A percentile compares a stretch with the other conserved stretches of the same genome.
Conservation (phyloP, 2,329 filamentous ascomycete species). For the Xylaria sp. region DNA sequence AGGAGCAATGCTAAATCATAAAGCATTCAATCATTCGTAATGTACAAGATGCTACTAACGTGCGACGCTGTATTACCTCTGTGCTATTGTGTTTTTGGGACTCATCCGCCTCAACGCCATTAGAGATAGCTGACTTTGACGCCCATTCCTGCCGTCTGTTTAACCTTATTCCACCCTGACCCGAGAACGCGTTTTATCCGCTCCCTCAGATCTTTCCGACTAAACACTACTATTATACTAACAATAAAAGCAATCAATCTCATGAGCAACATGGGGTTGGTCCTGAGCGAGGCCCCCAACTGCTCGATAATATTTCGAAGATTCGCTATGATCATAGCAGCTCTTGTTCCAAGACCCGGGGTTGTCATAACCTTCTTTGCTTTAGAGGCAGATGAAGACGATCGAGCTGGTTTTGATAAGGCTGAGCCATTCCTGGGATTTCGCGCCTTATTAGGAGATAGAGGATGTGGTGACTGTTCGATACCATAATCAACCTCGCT, state of each 20-base stretch:
- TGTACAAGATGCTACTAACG: slow-evolving; percentile 40
- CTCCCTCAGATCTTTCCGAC: slow-evolving; percentile 78
- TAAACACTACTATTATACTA: slow-evolving; percentile 79
- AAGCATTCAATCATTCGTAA: slow-evolving; percentile 41
- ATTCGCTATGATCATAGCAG: slow-evolving; percentile 63
- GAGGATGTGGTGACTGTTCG: slow-evolving; percentile 61
- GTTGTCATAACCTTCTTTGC: slow-evolving; percentile 49
- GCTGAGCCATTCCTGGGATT: slow-evolving; percentile 48
- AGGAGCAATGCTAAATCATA: slow-evolving; percentile 28
- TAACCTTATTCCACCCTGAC: slow-evolving; percentile 81
- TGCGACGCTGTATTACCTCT: slow-evolving; percentile 35
- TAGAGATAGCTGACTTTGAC: slow-evolving; percentile 97
- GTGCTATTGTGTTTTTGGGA: slow-evolving; percentile 13
- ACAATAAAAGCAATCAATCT: slow-evolving; percentile 81
- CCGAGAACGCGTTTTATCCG: slow-evolving; percentile 75
- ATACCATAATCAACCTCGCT: slow-evolving; percentile 77
- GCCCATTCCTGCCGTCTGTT: slow-evolving; percentile 90
- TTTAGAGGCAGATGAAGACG: slow-evolving; percentile 42
- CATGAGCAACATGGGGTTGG: slow-evolving; percentile 67
- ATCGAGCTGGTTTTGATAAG: slow-evolving; percentile 48
- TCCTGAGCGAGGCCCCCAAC: slow-evolving; percentile 60
- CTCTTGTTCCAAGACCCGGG: slow-evolving; percentile 58
- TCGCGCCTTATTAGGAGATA: slow-evolving; percentile 51
- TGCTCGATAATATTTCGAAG: slow-evolving; percentile 63
- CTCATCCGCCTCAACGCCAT: slow-evolving; percentile 7